A percentile compares a stretch with the other conserved stretches of the same genome.
Conservation (phyloP, 2,329 filamentous ascomycete genomes). For the Microascus cirrosus region DNA sequence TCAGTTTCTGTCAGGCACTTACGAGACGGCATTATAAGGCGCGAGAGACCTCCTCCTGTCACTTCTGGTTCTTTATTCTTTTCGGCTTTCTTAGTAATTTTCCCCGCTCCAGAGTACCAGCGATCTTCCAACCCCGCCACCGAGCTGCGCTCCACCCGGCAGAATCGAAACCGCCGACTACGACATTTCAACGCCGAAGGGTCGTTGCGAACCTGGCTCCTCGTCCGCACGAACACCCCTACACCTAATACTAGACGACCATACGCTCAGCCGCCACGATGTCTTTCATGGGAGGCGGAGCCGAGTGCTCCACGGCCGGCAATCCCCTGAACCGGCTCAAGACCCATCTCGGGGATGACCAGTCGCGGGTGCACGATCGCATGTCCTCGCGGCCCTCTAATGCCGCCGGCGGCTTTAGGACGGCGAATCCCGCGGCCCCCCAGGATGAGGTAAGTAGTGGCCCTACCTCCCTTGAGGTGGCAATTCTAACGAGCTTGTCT, state of each 20-base stretch:
- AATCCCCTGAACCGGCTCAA: conserved; percentile 97
- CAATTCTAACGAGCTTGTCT: conserved; percentile 5
- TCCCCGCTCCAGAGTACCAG: neutral
- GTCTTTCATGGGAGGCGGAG: conserved; percentile 91
- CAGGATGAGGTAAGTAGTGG: conserved; percentile 57
- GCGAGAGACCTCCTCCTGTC: neutral
- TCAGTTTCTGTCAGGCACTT: neutral
- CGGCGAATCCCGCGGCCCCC: conserved; percentile 52
- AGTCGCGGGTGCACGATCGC: conserved; percentile 83
- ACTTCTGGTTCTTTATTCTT: neutral
- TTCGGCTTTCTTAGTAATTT: neutral
- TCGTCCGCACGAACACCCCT: neutral
- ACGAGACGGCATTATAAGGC: neutral
- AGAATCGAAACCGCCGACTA: neutral
- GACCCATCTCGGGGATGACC: conserved; percentile 95
- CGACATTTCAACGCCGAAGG: neutral
- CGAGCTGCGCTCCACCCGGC: neutral
- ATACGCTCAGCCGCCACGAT: conserved; percentile 34
- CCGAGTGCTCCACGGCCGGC: conserved; percentile 91
- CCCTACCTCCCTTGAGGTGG: neutral
- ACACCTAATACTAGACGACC: neutral
- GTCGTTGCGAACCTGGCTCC: neutral
- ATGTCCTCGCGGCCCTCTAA: conserved; percentile 66
- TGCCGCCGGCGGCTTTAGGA: conserved; percentile 68
- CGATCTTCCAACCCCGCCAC: neutral